phyloP scores from a whole-genome alignment of 1,284 basidiomycete species.

The Ustilago cynodontis region DNA sequence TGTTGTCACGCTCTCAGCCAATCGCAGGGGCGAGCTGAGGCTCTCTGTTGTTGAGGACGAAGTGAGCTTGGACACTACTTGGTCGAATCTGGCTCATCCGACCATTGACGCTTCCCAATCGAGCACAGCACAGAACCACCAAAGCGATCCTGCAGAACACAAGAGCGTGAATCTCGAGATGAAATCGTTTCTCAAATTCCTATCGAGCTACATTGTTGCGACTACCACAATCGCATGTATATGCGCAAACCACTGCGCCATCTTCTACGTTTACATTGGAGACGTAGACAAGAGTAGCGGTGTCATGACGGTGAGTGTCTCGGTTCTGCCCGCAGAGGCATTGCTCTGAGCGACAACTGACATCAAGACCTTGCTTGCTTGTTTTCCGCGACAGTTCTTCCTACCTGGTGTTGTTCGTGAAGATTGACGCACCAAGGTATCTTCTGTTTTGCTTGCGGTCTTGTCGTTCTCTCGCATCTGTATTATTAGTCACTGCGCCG shows the following conservation, averaged over 20 bases:
- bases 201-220: constrained; percentile 64
- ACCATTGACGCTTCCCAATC: constrained; percentile 44
- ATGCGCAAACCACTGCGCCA: constrained; percentile 67
- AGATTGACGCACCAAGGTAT: constrained; percentile 23
- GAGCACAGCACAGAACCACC: constrained; percentile 32
- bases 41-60: constrained; percentile 53
- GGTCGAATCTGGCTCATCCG: constrained; percentile 63
- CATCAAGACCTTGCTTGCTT: not conserved
- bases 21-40: constrained; percentile 54
- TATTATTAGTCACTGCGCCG: constrained; percentile 1
- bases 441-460: constrained; percentile 2
- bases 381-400: constrained; percentile 40
- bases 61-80: constrained; percentile 65
- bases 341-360: not conserved
- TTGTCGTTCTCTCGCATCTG: not conserved
- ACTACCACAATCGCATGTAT: constrained; percentile 67
- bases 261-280: constrained; percentile 70
- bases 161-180: constrained; percentile 65
- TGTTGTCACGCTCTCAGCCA: constrained; percentile 58
- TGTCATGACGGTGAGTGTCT: constrained; percentile 52
- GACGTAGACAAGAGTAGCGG: constrained; percentile 56
- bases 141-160: constrained; percentile 32
- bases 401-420: constrained; percentile 52
- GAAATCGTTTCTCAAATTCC: constrained; percentile 65
- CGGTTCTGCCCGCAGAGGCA: not conserved